These are phyloP conservation scores for Haberlea rhodopensis DNA, from an alignment of 257 asterid species.

Conservation along the genomic window DNA sequence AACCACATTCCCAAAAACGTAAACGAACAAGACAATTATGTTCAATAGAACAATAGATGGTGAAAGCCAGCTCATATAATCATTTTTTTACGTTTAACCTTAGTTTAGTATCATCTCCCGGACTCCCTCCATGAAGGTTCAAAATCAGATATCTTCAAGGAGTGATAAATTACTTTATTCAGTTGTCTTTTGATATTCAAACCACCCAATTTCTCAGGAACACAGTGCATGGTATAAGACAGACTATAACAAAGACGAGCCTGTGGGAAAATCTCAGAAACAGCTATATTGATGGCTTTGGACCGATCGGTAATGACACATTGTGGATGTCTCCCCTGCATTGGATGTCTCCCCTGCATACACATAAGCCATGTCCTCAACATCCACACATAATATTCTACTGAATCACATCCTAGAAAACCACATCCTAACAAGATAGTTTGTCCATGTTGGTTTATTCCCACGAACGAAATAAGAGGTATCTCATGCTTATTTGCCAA, in stretches of 20 bases:
- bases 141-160: constrained; percentile 55
- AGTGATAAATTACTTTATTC: constrained; percentile 44
- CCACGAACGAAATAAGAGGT: constrained; percentile 57
- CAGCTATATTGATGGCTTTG: constrained; percentile 41
- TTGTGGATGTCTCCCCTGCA: constrained; percentile 42
- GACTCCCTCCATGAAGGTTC: constrained; percentile 46
- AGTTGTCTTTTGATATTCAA: constrained; percentile 46
- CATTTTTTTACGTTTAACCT: too few species aligned
- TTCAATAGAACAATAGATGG: too few species aligned
- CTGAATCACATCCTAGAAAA: constrained; percentile 56
- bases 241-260: constrained; percentile 47
- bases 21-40: too few species aligned
- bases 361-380: constrained; percentile 52
- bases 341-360: too few species aligned
- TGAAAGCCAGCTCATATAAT: too few species aligned
- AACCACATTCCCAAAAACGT: too few species aligned
- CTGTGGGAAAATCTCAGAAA: constrained; percentile 51
- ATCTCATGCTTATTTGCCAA: constrained; percentile 50
- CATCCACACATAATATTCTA: constrained; percentile 53
- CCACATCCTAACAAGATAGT: constrained; percentile 61
- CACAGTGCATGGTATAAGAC: constrained; percentile 46
- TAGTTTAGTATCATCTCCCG: too few species aligned
- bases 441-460: constrained; percentile 62
- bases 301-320: constrained; percentile 54
- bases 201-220: constrained; percentile 69